phyloP scores from a whole-genome alignment of 805 yeast genomes.

The Monosporozyma aquatica region DNA sequence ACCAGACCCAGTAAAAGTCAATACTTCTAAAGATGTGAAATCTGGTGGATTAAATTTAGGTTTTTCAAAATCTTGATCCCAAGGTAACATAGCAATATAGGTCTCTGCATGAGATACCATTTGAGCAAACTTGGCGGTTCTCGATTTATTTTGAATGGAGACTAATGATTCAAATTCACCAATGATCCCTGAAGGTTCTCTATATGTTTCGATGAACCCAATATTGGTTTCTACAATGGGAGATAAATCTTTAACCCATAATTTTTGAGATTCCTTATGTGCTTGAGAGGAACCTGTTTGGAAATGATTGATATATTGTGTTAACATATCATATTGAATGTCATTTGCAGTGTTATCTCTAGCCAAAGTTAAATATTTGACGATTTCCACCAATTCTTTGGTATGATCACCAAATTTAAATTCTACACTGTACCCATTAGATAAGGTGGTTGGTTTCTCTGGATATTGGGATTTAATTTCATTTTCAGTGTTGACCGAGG shows the following conservation, averaged over 20 bases:
- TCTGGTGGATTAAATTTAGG: slow-evolving; percentile 87
- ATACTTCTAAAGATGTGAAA: slow-evolving; percentile 80
- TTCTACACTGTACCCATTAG: slow-evolving; percentile 34
- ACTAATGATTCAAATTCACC: slow-evolving; percentile 94
- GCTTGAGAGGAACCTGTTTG: slow-evolving; percentile 75
- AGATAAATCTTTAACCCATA: slow-evolving; percentile 81
- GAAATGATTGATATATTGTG: slow-evolving; percentile 59
- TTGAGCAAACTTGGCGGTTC: slow-evolving; percentile 68
- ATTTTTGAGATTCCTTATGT: slow-evolving; percentile 73
- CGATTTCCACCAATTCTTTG: slow-evolving; percentile 53
- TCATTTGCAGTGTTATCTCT: slow-evolving; percentile 60
- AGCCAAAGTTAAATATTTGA: slow-evolving; percentile 48
- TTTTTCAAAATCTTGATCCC: slow-evolving; percentile 70
- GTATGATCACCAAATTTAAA: slow-evolving; percentile 75
- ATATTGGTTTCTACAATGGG: slow-evolving; percentile 74
- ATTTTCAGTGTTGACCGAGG: slow-evolving; percentile 49
- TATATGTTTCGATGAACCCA: slow-evolving; percentile 86
- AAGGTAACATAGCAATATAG: slow-evolving; percentile 62
- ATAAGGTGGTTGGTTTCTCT: slow-evolving; percentile 31
- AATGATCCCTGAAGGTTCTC: slow-evolving; percentile 85
- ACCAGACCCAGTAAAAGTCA: slow-evolving; percentile 84
- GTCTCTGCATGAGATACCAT: slow-evolving; percentile 59
- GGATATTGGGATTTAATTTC: slow-evolving; percentile 43
- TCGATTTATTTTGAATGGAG: slow-evolving; percentile 80
- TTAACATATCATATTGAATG: slow-evolving; percentile 58